A percentile compares a stretch with the other conserved stretches of the same genome.
phyloP scores from a whole-genome alignment of 2,329 filamentous ascomycete species.

The Nemania bipapillata region DNA sequence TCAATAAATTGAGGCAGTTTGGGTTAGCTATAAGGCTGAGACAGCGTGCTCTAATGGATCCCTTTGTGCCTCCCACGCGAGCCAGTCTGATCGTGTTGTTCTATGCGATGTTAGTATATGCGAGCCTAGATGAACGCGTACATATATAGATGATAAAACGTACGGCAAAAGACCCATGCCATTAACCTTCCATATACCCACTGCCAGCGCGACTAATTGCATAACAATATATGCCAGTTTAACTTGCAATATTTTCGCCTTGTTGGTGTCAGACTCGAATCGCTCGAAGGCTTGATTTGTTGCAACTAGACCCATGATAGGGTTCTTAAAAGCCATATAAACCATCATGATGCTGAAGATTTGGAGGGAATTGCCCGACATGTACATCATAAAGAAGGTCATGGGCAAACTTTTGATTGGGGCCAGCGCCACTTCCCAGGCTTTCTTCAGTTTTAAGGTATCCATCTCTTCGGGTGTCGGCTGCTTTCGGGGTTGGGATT shows the following conservation, averaged over 20 bases:
- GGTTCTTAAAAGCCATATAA: slow-evolving; percentile 98
- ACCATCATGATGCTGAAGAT: slow-evolving; percentile 99
- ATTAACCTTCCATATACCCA: slow-evolving; percentile 97
- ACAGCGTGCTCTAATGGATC: slow-evolving; percentile 74
- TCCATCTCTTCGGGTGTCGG: slow-evolving; percentile 88
- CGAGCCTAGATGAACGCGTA: neutral
- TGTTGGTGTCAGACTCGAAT: slow-evolving; percentile 85
- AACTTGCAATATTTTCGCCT: slow-evolving; percentile 77
- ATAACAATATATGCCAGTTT: slow-evolving; percentile 89
- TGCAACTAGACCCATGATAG: slow-evolving; percentile 81
- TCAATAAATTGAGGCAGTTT: neutral
- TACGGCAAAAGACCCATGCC: slow-evolving; percentile 93
- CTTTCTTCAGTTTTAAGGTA: slow-evolving; percentile 96
- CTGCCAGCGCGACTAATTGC: slow-evolving; percentile 82
- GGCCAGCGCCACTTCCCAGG: slow-evolving; percentile 94
- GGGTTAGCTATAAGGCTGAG: slow-evolving; percentile 63
- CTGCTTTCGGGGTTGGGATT: slow-evolving; percentile 67
- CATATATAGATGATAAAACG: slow-evolving; percentile 52
- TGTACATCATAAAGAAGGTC: slow-evolving; percentile 99
- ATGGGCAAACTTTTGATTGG: slow-evolving; percentile 95
- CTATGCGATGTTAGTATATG: slow-evolving; percentile 59
- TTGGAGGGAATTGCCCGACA: slow-evolving; percentile 97
- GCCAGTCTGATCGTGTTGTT: slow-evolving; percentile 95
- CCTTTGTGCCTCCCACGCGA: slow-evolving; percentile 89
- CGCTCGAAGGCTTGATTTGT: slow-evolving; percentile 90